Percentiles rank a stretch among this genome's conserved stretches.
Evolutionary conservation across 129 eudicot species (phyloP).

Genomic region (Centrapalus pauciflorus): DNA sequence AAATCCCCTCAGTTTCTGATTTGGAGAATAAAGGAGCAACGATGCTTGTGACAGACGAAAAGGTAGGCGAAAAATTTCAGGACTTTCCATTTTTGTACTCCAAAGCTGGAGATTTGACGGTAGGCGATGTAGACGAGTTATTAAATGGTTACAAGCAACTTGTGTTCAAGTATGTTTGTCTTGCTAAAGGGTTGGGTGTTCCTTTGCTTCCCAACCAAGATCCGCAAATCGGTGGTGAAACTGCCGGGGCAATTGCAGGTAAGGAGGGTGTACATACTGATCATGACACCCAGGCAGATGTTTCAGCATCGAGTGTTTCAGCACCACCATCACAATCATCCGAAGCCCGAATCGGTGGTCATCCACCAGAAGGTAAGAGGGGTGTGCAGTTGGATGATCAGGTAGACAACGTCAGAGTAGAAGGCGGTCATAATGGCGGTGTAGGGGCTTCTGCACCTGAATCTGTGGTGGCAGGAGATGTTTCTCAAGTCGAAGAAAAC

Average conservation of each 20-base stretch:
- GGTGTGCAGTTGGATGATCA: background rate
- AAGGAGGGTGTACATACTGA: background rate
- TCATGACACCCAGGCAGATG: no score
- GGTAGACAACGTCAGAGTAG: constrained; percentile 3
- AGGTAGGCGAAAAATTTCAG: constrained; percentile 32
- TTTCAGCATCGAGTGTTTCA: no score
- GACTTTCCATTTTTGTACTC: constrained; percentile 61
- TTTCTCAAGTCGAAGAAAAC: constrained; percentile 18
- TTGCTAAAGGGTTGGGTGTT: constrained; percentile 70
- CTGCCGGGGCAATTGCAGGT: constrained; percentile 11
- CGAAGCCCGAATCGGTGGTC: no score
- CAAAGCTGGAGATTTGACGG: constrained; percentile 60
- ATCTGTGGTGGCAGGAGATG: constrained; percentile 24
- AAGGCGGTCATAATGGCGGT: constrained; percentile 12
- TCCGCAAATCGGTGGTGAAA: constrained; percentile 15
- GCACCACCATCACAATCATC: no score
- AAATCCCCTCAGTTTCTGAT: constrained; percentile 54
- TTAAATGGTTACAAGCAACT: constrained; percentile 68
- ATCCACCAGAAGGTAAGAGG: constrained; percentile 8
- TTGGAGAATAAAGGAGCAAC: constrained; percentile 67
- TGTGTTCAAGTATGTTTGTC: constrained; percentile 74
- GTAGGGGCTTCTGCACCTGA: constrained; percentile 17
- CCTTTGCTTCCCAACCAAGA: constrained; percentile 13
- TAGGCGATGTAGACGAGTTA: constrained; percentile 65
- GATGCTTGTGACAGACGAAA: constrained; percentile 47